phyloP scores from a whole-genome alignment of 352 stramenopile genomes.

The Globisporangium orthogonon region DNA sequence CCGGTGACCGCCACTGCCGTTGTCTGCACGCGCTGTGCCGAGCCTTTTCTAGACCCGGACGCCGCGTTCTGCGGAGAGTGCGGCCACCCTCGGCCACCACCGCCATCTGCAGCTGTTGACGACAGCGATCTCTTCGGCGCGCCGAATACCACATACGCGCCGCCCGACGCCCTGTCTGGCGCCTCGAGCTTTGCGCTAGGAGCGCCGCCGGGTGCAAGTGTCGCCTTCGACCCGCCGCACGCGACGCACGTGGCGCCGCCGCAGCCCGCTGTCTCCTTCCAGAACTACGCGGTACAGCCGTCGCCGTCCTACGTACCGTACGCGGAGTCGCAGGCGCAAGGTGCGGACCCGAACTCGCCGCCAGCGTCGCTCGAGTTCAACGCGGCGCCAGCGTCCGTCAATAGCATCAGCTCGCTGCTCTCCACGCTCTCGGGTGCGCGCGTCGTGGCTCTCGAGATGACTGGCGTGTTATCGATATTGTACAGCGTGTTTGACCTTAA shows the following conservation, averaged over 20 bases:
- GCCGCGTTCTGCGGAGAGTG: slow-evolving; percentile 75
- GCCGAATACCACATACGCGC: slow-evolving; percentile 21
- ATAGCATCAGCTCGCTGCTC: slow-evolving; percentile 55
- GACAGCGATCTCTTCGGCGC: slow-evolving; percentile 57
- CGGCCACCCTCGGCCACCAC: slow-evolving; percentile 32
- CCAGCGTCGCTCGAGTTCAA: slow-evolving; percentile 45
- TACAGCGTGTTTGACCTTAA: background rate
- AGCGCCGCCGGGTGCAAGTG: slow-evolving; percentile 21
- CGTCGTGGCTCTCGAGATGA: background rate
- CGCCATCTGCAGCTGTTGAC: slow-evolving; percentile 12
- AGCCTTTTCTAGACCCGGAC: slow-evolving; percentile 42
- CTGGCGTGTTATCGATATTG: background rate
- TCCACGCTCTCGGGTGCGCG: slow-evolving; percentile 43
- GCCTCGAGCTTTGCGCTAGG: slow-evolving; percentile 19
- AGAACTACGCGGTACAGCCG: slow-evolving; percentile 12
- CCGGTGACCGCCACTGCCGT: slow-evolving; percentile 7
- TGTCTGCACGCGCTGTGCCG: slow-evolving; percentile 39
- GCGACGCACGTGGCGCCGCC: slow-evolving; percentile 12
- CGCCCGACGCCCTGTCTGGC: slow-evolving; percentile 6
- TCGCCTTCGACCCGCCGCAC: slow-evolving; percentile 21
- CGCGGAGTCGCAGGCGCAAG: background rate
- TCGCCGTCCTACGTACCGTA: slow-evolving; percentile 19
- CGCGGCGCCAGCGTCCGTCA: slow-evolving; percentile 21
- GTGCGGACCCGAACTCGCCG: slow-evolving; percentile 19
- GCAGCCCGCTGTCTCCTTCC: slow-evolving; percentile 13